Percentiles rank a stretch among this genome's conserved stretches.
Conservation (phyloP, 2,329 filamentous ascomycete species). For the Pseudocercospora vitis region DNA sequence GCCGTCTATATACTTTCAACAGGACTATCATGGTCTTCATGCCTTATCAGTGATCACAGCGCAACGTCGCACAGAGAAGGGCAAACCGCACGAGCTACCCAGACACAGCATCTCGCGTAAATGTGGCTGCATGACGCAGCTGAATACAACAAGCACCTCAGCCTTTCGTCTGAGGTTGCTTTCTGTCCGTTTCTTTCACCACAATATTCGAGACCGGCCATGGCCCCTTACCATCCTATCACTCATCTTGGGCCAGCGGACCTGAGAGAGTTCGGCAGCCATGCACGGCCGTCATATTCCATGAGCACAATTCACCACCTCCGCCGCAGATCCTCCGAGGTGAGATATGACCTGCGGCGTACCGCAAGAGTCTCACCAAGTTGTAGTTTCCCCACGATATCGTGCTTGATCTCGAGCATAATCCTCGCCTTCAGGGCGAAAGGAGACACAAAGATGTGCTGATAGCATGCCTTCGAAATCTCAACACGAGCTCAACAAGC, state of each 20-base stretch:
- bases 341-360: not conserved
- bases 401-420: not conserved
- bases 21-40: too few relatives aligned
- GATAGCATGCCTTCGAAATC: not conserved
- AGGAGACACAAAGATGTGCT: not conserved
- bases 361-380: not conserved
- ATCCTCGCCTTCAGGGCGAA: not conserved
- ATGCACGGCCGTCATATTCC: not conserved
- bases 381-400: not conserved
- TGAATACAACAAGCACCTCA: not conserved
- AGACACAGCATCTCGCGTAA: not conserved
- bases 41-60: not conserved
- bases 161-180: not conserved
- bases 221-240: not conserved
- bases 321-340: not conserved
- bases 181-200: not conserved
- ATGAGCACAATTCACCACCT: not conserved
- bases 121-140: not conserved
- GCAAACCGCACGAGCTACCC: not conserved
- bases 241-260: not conserved
- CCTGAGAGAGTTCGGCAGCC: not conserved
- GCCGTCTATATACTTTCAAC: too few relatives aligned
- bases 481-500: not conserved
- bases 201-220: not conserved
- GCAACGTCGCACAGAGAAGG: not conserved